Percentiles rank a stretch among this genome's conserved stretches.
Evolutionary conservation across 176 grass and related monocot genomes (phyloP).

Genomic region (sorghum (Sorghum bicolor)): Sorghum_bicolor_NCBIv3 NC_012876.2:65358501-65359000

Average conservation of each 20-base stretch:
- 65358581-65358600: not conserved
- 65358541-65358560: not conserved
- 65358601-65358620: not conserved
- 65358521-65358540: not conserved
- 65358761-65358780: not conserved
- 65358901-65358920: slow-evolving; percentile 76
- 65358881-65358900: slow-evolving; percentile 52
- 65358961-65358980: slow-evolving; percentile 60
- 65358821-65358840: slow-evolving; percentile 87
- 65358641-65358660: not conserved
- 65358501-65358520: not conserved
- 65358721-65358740: not conserved
- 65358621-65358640: not conserved
- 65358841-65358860: slow-evolving; percentile 70
- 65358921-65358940: slow-evolving; percentile 55
- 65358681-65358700: not conserved
- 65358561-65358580: no score
- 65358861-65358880: slow-evolving; percentile 63
- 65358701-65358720: not conserved
- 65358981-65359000: slow-evolving; percentile 62
- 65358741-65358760: not conserved
- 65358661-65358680: not conserved
- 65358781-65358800: not conserved
- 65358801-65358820: slow-evolving; percentile 28
- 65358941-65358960: slow-evolving; percentile 69